phyloP scores from a whole-genome alignment of 495 filamentous ascomycete species.

The Hypomontagnella monticulosa region DNA sequence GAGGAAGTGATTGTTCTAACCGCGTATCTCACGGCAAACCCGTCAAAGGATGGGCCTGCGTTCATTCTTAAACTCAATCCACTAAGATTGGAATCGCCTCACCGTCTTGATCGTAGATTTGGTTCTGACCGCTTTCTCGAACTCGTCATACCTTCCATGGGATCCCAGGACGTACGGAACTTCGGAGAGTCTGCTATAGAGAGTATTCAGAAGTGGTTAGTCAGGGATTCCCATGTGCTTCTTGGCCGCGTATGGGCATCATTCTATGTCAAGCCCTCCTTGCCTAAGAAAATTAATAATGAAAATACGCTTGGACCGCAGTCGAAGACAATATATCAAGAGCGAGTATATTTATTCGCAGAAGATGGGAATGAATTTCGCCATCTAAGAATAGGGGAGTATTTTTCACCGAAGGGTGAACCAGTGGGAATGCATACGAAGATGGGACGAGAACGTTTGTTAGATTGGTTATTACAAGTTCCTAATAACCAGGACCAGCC shows the following conservation, averaged over 20 bases:
- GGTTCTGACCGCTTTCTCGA: conserved; percentile 60
- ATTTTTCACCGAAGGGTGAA: conserved; percentile 41
- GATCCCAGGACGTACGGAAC: conserved; percentile 35
- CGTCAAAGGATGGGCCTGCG: conserved; percentile 45
- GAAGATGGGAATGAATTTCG: conserved; percentile 52
- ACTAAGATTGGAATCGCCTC: conserved; percentile 51
- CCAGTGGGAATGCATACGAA: conserved; percentile 42
- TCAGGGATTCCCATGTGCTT: conserved; percentile 47
- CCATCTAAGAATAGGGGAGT: conserved; percentile 17
- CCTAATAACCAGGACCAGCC: conserved; percentile 51
- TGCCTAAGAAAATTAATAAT: conserved; percentile 49
- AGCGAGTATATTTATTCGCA: conserved; percentile 57
- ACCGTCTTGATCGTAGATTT: conserved; percentile 57
- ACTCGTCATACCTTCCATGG: conserved; percentile 50
- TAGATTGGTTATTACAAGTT: conserved; percentile 57
- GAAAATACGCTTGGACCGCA: conserved; percentile 50
- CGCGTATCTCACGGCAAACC: conserved; percentile 47
- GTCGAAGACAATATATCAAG: conserved; percentile 48
- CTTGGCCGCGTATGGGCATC: conserved; percentile 57
- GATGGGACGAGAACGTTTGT: conserved; percentile 45
- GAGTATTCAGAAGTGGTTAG: conserved; percentile 54
- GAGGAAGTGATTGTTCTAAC: conserved; percentile 51
- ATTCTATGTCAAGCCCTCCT: conserved; percentile 54
- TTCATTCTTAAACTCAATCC: conserved; percentile 53
- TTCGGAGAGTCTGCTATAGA: conserved; percentile 42